Base-by-base conservation (phyloP, 192 early-diverging fungal genomes). In the Coemansia sp. region DNA sequence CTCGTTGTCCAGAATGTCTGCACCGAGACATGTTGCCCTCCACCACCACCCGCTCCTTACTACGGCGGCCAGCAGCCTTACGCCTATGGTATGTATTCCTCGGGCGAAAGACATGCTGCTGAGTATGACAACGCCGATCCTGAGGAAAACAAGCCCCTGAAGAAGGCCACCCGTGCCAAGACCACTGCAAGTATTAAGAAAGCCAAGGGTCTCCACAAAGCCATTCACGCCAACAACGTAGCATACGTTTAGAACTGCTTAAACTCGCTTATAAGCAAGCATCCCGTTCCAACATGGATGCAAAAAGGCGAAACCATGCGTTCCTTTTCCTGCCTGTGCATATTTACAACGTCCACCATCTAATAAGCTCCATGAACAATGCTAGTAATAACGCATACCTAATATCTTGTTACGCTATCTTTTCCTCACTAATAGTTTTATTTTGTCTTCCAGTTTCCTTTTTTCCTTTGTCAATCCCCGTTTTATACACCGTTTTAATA, bases 1-100 rank as follows among this genome's bases (percentile, higher is more conserved):
- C 68, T 79, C 2, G 77, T 79, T 16, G 77, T 79, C 9, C 77
- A 79, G 62, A 79, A 79, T 18, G 68, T 79, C 42, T 79, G 77
- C 58, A 79, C 77, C 0, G 77, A 79, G 0, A 30, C 58, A 15
- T 63, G 55, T 29, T 51, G 46, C 15, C 49, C 64, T 25, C 39
- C 63, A 15, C 70, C 70, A 6, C 63, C 60, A 28, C 71, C 71
- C 0, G 63, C 71, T 7, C 67, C 67, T 1, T 26, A 57, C 28
- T 57, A 57, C 31, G 31, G 31, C 5, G 55, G 31, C 18, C 28
- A 30, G 0, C 52, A 65, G 7, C 66, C 61, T 2, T 33, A 56
- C 5, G 26, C 52, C 25, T 67, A 71, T 53, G 61, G 45, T 28
- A 31, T 55, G 25, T 35, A 29, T 13, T 58, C 52, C 18, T 34